Base-by-base conservation (phyloP, 768 basidiomycete genomes). In the Termitomyces sp. region DNA sequence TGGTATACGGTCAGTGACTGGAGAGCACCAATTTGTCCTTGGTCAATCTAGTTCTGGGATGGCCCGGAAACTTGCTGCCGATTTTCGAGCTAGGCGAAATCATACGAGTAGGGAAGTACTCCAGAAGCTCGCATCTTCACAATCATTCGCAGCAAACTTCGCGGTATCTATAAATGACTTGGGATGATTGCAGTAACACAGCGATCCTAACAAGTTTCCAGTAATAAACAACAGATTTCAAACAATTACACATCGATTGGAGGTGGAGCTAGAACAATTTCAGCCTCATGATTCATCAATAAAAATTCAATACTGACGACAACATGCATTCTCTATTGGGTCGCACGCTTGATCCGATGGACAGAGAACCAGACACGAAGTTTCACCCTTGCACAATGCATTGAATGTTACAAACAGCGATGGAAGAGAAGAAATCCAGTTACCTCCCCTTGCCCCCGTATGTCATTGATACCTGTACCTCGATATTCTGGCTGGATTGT, bases 401-500 rank as follows among this genome's bases (percentile, higher is more conserved):
- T 38, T 49, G 18, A 58, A 51, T 26, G 56, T 53, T 20, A n/a
- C 33, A n/a, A 32, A 28, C 30, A 46, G n/a, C 2, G 20, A 48
- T 47, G 14, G 44, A 49, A 5, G 14, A 28, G 7, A 41, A 20
- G 20, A 11, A 36, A 47, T 46, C 36, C 35, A 48, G 57, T 40
- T 46, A 86, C 85, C 73, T 79, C 80, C 11, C 79, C 58, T 56
- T 72, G 74, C 26, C 80, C 81, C 40, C 83, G 81, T 10, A 79
- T 75, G 52, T 72, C 64, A 45, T 71, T 62, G 49, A 66, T 72
- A 47, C 66, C 71, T 45, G 71, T 65, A 62, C 67, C 66, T 49
- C 72, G 76, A 61, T 92, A 92, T 67, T 97, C 94, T 6, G 94
- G 94, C 65, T 97, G 94, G 59, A 97, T 95, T 2, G 94, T 97